These are phyloP conservation scores for Podaxis sp. DNA, from an alignment of 768 basidiomycete genomes.

Conservation along the genomic window DNA sequence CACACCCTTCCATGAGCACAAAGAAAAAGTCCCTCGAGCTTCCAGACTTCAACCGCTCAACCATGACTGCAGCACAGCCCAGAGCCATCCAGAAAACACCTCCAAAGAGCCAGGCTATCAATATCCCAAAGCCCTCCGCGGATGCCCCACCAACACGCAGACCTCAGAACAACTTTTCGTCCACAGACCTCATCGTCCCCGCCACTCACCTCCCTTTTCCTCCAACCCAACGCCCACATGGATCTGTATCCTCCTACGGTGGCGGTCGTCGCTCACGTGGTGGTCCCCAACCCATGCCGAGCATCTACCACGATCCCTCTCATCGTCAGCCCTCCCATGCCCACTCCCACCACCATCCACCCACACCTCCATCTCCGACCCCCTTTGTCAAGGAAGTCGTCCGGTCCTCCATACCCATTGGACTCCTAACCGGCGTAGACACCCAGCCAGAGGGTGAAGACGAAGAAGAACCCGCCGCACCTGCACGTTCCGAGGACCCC, in stretches of 20 bases:
- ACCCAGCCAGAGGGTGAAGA: conserved; percentile 11
- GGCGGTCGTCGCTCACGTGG: not conserved
- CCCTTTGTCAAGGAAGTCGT: conserved; percentile 56
- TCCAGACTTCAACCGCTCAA: conserved; percentile 56
- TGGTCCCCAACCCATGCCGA: conserved; percentile 39
- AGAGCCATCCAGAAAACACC: conserved; percentile 16
- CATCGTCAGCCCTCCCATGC: conserved; percentile 16
- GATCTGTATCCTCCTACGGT: conserved; percentile 7
- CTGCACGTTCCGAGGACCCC: conserved; percentile 14
- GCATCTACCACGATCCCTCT: conserved; percentile 32
- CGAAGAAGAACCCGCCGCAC: conserved; percentile 7
- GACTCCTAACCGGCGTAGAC: conserved; percentile 33
- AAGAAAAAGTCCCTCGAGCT: conserved; percentile 76
- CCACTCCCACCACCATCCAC: conserved; percentile 1
- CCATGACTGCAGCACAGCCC: conserved; percentile 17
- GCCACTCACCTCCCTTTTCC: conserved; percentile 23
- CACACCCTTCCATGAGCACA: conserved; percentile 57
- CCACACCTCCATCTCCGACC: conserved; percentile 16
- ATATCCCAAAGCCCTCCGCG: conserved; percentile 30
- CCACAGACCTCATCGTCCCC: conserved; percentile 24
- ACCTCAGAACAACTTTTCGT: conserved; percentile 23
- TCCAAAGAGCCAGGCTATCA: conserved; percentile 32
- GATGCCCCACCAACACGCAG: conserved; percentile 20
- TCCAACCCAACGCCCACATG: conserved; percentile 1
- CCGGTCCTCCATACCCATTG: conserved; percentile 57